A percentile compares a stretch with the other conserved stretches of the same genome.
Evolutionary conservation across 2,329 filamentous ascomycete species (phyloP).

Genomic region (Claviceps cyperi): DNA sequence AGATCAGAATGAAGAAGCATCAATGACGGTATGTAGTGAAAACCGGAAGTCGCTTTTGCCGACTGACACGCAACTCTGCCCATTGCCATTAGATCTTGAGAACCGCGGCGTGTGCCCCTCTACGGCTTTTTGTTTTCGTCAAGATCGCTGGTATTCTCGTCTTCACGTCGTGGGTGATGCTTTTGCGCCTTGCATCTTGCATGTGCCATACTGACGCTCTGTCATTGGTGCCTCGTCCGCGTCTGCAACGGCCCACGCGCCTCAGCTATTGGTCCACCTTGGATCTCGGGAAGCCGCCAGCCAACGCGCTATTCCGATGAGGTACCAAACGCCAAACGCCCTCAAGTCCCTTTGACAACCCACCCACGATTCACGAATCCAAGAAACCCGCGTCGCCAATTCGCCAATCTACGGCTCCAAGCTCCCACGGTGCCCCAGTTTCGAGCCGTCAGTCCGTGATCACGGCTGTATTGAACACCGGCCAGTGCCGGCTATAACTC

Average conservation of each 20-base stretch:
- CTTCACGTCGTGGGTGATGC: no score
- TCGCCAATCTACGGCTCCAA: neutral
- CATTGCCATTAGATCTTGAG: no score
- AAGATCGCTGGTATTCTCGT: no score
- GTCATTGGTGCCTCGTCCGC: no score
- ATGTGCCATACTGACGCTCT: no score
- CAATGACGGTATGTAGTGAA: no score
- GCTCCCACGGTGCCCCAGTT: neutral
- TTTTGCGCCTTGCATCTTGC: no score
- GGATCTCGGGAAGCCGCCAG: neutral
- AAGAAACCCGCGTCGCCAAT: neutral
- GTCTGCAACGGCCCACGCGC: slow-evolving; percentile 20
- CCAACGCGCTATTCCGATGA: neutral
- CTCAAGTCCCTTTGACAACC: neutral
- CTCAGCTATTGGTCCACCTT: slow-evolving; percentile 27
- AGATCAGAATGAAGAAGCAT: no score
- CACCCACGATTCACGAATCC: neutral
- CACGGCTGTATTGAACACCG: neutral
- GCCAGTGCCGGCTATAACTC: neutral
- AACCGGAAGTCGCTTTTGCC: no score
- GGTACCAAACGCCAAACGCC: neutral
- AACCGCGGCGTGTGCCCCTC: no score
- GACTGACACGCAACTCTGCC: no score
- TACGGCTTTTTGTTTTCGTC: no score
- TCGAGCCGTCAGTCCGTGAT: neutral